A percentile compares a stretch with the other conserved stretches of the same genome.
Evolutionary conservation across 345 rosid genomes (phyloP).

Genomic region (Heritiera fomes): DNA sequence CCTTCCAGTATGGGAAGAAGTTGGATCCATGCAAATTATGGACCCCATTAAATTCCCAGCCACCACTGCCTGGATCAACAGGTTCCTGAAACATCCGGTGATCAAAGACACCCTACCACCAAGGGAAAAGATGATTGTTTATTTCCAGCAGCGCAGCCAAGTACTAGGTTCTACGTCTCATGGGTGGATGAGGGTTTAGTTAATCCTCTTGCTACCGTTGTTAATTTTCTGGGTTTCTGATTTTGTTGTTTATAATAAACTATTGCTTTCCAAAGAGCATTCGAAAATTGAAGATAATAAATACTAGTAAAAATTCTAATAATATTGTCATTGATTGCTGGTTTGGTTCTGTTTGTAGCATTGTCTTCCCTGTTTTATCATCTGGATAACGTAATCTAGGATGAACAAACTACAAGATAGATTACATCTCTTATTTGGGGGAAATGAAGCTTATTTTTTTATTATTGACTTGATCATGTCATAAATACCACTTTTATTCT

Average conservation of each 20-base stretch:
- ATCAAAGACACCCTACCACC: conserved; percentile 36
- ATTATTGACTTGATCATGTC: too few relatives aligned
- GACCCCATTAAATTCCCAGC: conserved; percentile 29
- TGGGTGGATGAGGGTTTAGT: not conserved
- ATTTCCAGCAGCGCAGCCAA: conserved; percentile 17
- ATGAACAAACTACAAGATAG: too few relatives aligned
- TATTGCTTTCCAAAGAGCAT: not conserved
- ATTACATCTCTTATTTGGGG: too few relatives aligned
- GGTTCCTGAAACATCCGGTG: conserved; percentile 28
- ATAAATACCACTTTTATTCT: too few relatives aligned
- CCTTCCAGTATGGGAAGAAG: conserved; percentile 23
- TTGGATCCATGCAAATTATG: conserved; percentile 23
- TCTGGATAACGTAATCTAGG: too few relatives aligned
- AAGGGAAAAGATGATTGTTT: conserved; percentile 25
- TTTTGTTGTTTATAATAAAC: not conserved
- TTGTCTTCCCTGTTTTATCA: too few relatives aligned
- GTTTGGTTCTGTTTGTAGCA: conserved; percentile 25
- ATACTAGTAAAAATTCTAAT: too few relatives aligned
- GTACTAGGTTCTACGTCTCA: not conserved
- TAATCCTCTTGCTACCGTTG: not conserved
- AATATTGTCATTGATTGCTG: not conserved
- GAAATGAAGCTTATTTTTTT: too few relatives aligned
- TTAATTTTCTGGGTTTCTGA: not conserved
- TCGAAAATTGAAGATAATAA: not conserved
- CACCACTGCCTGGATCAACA: conserved; percentile 28